phyloP scores from a whole-genome alignment of 2,329 filamentous ascomycete species.

The Rhinocladiella similis region DNA sequence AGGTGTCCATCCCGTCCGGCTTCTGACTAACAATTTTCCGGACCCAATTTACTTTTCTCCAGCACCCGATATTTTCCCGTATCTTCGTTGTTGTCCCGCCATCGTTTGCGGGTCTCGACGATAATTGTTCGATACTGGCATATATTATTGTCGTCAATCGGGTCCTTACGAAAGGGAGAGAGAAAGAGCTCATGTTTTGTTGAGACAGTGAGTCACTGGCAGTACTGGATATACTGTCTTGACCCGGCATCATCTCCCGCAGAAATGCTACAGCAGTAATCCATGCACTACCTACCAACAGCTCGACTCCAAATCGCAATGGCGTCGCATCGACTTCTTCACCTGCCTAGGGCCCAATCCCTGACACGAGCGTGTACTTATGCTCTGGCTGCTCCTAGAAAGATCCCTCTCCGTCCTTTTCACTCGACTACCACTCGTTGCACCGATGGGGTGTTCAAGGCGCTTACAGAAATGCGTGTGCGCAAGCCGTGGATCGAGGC shows the following conservation, averaged over 20 bases:
- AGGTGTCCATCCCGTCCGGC: no score
- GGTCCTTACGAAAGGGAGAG: background rate
- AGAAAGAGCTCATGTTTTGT: background rate
- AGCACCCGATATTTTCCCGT: background rate
- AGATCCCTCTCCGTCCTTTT: conserved; percentile 6
- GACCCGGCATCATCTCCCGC: background rate
- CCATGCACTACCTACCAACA: background rate
- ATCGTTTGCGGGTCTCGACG: background rate
- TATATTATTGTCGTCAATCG: background rate
- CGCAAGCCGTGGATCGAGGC: conserved; percentile 71
- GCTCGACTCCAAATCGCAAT: background rate
- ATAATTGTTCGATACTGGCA: no score
- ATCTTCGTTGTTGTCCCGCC: background rate
- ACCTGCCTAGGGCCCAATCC: conserved; percentile 1
- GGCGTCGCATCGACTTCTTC: conserved; percentile 2
- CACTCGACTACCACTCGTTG: conserved; percentile 19
- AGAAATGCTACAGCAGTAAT: background rate
- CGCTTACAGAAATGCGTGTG: conserved; percentile 59
- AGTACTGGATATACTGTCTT: background rate
- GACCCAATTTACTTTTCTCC: no score
- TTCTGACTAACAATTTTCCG: no score
- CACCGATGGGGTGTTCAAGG: conserved; percentile 62
- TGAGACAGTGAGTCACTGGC: background rate
- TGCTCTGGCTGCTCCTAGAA: background rate
- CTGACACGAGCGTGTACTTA: background rate